These are phyloP conservation scores for Medicago lupulina DNA, from an alignment of 306 rosid genomes.

Conservation along the genomic window DNA sequence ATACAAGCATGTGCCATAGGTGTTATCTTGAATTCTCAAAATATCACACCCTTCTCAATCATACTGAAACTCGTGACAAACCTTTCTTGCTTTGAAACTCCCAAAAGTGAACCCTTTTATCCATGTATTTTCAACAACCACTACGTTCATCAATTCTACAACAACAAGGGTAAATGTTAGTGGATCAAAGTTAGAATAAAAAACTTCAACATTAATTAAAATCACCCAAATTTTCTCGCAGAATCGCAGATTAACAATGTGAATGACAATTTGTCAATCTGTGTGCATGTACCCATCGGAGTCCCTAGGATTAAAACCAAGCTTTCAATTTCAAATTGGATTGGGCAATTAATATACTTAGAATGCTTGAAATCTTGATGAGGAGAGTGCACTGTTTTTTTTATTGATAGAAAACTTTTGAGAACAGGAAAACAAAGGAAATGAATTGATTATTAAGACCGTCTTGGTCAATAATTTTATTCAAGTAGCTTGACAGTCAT, in stretches of 20 bases:
- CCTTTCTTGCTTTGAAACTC: not conserved
- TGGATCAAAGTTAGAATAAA: too few species aligned
- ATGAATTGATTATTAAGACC: not conserved
- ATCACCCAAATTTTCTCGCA: not conserved
- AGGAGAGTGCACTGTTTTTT: slow-evolving; percentile 7
- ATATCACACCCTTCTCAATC: not conserved
- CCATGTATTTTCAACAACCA: too few species aligned
- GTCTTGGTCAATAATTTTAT: slow-evolving; percentile 8
- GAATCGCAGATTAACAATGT: not conserved
- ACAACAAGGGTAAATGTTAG: too few species aligned
- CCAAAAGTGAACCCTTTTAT: not conserved
- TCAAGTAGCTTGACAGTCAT: not conserved
- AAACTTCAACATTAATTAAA: too few species aligned
- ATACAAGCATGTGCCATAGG: not conserved
- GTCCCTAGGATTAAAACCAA: not conserved
- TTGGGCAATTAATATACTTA: not conserved
- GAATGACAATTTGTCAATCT: not conserved
- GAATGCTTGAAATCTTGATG: slow-evolving; percentile 12
- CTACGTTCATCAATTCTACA: too few species aligned
- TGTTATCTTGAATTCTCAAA: not conserved
- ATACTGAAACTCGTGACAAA: not conserved
- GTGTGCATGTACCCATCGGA: not conserved
- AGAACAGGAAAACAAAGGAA: slow-evolving; percentile 21
- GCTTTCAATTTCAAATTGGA: slow-evolving; percentile 1
- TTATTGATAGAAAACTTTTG: not conserved